Conservation (phyloP, 495 filamentous ascomycete genomes). For the Aspergillus nanangensis region DNA sequence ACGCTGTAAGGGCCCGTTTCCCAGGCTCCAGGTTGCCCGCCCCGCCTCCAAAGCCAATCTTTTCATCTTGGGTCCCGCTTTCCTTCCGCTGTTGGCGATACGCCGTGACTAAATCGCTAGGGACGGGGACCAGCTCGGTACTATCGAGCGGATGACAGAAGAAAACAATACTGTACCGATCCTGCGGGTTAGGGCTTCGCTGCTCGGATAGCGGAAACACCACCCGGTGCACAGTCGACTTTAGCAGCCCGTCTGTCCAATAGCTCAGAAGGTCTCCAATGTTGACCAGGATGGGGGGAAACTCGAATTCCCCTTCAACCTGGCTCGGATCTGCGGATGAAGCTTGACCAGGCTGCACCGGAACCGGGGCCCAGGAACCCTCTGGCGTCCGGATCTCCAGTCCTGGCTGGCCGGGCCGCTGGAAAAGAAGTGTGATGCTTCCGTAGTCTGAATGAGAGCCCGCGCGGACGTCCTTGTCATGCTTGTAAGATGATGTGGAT, state of each 20-base stretch:
- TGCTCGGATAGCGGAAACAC: slow-evolving; percentile 60
- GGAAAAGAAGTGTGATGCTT: slow-evolving; percentile 68
- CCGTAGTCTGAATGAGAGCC: slow-evolving; percentile 69
- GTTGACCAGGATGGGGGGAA: slow-evolving; percentile 83
- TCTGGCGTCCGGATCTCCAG: slow-evolving; percentile 72
- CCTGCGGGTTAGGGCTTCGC: slow-evolving; percentile 43
- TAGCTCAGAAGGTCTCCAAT: slow-evolving; percentile 87
- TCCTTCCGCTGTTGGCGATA: slow-evolving; percentile 30
- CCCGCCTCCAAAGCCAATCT: slow-evolving; percentile 40
- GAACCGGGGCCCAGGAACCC: slow-evolving; percentile 40
- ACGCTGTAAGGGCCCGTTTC: slow-evolving; percentile 68
- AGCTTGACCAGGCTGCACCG: slow-evolving; percentile 28
- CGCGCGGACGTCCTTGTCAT: slow-evolving; percentile 55
- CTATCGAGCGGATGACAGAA: slow-evolving; percentile 83
- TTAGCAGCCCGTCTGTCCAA: slow-evolving; percentile 84
- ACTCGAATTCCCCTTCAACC: slow-evolving; percentile 34
- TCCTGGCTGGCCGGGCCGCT: slow-evolving; percentile 75
- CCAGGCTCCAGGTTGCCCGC: slow-evolving; percentile 38
- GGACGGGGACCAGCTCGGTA: slow-evolving; percentile 69
- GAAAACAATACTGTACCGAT: slow-evolving; percentile 85
- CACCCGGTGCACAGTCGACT: slow-evolving; percentile 85
- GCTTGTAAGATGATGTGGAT: slow-evolving; percentile 36
- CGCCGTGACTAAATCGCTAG: slow-evolving; percentile 55
- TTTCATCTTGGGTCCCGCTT: slow-evolving; percentile 14
- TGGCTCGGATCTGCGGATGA: neutral